phyloP scores from a whole-genome alignment of 306 rosid species.

The Hippophae tibetana region DNA sequence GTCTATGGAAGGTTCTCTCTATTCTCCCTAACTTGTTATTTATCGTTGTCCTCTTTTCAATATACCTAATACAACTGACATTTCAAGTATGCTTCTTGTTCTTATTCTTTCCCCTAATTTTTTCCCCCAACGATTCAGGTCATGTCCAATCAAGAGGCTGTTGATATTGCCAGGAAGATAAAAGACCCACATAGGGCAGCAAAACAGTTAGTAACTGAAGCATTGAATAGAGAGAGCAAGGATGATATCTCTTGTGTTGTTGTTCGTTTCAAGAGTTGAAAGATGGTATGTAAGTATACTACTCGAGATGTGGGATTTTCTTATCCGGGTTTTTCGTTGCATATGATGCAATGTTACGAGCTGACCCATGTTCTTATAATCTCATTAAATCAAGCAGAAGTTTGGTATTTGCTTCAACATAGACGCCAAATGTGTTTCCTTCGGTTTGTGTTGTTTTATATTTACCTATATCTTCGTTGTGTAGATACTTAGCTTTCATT shows the following conservation, averaged over 20 bases:
- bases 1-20: conserved; percentile 58
- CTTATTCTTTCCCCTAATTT: neutral
- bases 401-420: conserved; percentile 25
- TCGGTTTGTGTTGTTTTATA: neutral
- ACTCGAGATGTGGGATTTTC: conserved; percentile 21
- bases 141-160: conserved; percentile 79
- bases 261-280: conserved; percentile 69
- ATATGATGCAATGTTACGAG: conserved; percentile 6
- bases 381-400: conserved; percentile 15
- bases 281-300: neutral
- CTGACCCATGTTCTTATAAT: conserved; percentile 18
- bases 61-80: neutral
- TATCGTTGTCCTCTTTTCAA: neutral
- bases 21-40: neutral
- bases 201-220: conserved; percentile 50
- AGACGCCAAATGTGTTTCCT: neutral
- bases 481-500: no score
- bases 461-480: no score
- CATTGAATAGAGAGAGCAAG: conserved; percentile 69
- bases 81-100: neutral
- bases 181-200: conserved; percentile 72
- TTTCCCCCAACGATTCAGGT: conserved; percentile 34
- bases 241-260: conserved; percentile 84
- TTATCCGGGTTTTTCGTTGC: conserved; percentile 12
- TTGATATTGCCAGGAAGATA: conserved; percentile 51